A percentile compares a stretch with the other conserved stretches of the same genome.
Evolutionary conservation across 805 yeast species (phyloP).

Genomic region (Cyberlindnera mississippiensis): DNA sequence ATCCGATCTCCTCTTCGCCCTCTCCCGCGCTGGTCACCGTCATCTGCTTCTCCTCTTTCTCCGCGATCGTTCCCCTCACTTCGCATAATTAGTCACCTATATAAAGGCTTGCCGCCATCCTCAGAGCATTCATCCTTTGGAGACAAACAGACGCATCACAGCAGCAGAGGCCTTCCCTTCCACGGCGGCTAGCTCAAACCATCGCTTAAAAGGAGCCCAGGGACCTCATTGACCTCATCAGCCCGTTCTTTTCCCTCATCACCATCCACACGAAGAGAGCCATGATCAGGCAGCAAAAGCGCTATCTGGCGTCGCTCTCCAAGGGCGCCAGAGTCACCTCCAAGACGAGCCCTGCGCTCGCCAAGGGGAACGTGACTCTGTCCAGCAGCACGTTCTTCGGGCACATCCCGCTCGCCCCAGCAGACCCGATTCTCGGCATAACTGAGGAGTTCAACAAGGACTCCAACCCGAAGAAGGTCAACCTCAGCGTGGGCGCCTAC

Average conservation of each 20-base stretch:
- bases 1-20: neutral
- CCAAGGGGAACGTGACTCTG: conserved; percentile 2
- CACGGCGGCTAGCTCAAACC: too few relatives aligned
- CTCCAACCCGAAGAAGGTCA: conserved; percentile 50
- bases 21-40: neutral
- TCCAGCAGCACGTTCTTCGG: conserved; percentile 12
- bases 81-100: neutral
- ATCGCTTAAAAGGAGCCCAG: too few relatives aligned
- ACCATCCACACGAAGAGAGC: neutral
- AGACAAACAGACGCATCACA: too few relatives aligned
- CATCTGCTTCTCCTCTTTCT: neutral
- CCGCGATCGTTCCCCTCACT: neutral
- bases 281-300: conserved; percentile 2
- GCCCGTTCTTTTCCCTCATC: neutral
- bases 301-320: conserved; percentile 8
- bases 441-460: conserved; percentile 73
- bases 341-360: neutral
- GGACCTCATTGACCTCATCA: too few relatives aligned
- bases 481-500: conserved; percentile 64
- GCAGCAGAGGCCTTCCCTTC: too few relatives aligned
- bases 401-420: conserved; percentile 49
- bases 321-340: conserved; percentile 3
- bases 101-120: neutral
- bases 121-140: too few relatives aligned
- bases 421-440: conserved; percentile 83